Evolutionary conservation across 1,284 basidiomycete species (phyloP).

Genomic region (Athelia sp.): DNA sequence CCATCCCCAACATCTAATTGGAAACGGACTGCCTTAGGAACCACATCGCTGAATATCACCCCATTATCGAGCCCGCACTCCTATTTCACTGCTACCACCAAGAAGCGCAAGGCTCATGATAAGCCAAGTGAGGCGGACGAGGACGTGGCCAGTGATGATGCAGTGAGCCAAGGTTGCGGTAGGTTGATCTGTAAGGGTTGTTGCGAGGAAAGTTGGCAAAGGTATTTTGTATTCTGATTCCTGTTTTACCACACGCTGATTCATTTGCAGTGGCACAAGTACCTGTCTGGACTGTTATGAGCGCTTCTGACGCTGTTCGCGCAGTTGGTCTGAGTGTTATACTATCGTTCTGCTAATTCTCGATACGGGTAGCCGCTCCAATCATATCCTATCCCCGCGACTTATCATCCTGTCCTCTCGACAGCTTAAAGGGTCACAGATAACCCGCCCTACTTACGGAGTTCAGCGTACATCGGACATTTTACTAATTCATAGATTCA

Average conservation of each 20-base stretch:
- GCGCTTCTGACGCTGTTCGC: not conserved
- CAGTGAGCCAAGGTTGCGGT: not conserved
- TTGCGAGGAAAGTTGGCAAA: constrained; percentile 1
- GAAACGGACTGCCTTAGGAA: not conserved
- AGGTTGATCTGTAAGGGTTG: not conserved
- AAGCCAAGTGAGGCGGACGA: not conserved
- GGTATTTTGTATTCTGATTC: not conserved
- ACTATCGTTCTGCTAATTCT: not conserved
- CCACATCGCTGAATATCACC: not conserved
- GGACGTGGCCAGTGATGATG: not conserved
- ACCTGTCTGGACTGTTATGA: not conserved
- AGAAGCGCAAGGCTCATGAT: not conserved
- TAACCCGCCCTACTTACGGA: no score
- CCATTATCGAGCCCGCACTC: not conserved
- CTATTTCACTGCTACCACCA: not conserved
- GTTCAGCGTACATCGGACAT: no score
- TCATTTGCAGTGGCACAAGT: not conserved
- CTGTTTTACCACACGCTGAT: not conserved
- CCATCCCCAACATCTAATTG: not conserved
- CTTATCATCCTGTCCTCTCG: no score
- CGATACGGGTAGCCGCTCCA: no score
- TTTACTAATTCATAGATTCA: no score
- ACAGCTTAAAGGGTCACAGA: no score
- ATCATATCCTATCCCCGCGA: no score
- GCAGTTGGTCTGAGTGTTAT: not conserved